These are phyloP conservation scores for Plasmopara muralis DNA, from an alignment of 352 stramenopile species.

Conservation along the genomic window DNA sequence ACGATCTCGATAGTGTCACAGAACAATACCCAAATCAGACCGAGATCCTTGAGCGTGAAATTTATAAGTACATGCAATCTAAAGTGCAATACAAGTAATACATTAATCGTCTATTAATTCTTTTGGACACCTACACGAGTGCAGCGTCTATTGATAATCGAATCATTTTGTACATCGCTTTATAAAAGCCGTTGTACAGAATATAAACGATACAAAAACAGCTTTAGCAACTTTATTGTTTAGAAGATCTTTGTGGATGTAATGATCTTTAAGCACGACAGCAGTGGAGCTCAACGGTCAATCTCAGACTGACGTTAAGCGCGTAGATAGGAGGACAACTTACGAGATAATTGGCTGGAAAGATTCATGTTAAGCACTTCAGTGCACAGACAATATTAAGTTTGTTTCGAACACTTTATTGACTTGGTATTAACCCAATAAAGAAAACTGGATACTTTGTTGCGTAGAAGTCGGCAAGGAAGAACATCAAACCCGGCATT, in stretches of 20 bases:
- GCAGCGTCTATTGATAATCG: too few relatives aligned
- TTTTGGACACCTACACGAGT: too few relatives aligned
- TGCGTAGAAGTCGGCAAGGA: background rate
- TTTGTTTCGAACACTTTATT: background rate
- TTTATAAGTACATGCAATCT: constrained; percentile 64
- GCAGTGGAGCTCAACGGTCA: background rate
- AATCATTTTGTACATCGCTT: too few relatives aligned
- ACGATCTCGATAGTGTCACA: constrained; percentile 59
- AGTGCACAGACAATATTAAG: constrained; percentile 7
- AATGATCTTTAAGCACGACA: background rate
- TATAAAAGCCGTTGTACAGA: too few relatives aligned
- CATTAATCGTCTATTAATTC: too few relatives aligned
- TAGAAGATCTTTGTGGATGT: background rate
- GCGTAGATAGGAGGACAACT: background rate
- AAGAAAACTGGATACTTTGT: background rate
- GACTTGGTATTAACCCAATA: background rate
- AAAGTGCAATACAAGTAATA: constrained; percentile 46
- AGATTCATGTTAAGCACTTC: constrained; percentile 1
- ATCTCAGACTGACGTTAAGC: background rate
- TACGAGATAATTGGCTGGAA: background rate
- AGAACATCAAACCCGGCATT: background rate
- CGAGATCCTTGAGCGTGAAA: constrained; percentile 56
- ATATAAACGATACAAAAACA: too few relatives aligned
- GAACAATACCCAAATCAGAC: constrained; percentile 52
- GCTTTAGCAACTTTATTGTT: too few relatives aligned